A percentile compares a stretch with the other conserved stretches of the same genome.
Conservation (phyloP, 345 rosid species). For the Eucalyptus leucophloia region DNA sequence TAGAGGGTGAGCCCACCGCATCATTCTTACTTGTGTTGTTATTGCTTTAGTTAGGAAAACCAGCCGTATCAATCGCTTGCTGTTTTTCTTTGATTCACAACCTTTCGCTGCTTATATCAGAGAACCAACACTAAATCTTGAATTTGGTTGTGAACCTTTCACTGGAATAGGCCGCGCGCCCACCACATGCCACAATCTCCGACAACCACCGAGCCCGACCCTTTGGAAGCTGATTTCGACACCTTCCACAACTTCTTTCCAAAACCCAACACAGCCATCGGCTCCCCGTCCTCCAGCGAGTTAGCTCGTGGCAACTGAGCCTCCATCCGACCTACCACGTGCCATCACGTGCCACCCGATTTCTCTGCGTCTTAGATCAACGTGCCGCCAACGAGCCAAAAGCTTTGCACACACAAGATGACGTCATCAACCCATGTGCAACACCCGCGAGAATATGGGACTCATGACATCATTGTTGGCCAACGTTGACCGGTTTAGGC, state of each 20-base stretch:
- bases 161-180: accelerated
- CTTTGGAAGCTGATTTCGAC: too few species aligned
- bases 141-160: too few species aligned
- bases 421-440: too few species aligned
- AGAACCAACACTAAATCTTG: neutral
- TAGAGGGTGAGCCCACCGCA: neutral
- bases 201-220: too few species aligned
- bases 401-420: too few species aligned
- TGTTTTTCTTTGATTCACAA: neutral
- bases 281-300: neutral
- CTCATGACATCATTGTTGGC: too few species aligned
- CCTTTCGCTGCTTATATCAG: neutral
- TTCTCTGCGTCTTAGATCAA: accelerated
- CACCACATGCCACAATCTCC: accelerated
- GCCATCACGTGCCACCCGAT: too few species aligned
- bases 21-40: accelerated
- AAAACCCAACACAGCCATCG: neutral
- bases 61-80: accelerated
- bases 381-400: too few species aligned
- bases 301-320: accelerated
- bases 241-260: too few species aligned
- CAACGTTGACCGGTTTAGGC: too few species aligned
- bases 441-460: too few species aligned
- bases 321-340: neutral
- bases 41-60: neutral